phyloP scores from a whole-genome alignment of 768 basidiomycete genomes.

The Auriscalpium vulgare region DNA sequence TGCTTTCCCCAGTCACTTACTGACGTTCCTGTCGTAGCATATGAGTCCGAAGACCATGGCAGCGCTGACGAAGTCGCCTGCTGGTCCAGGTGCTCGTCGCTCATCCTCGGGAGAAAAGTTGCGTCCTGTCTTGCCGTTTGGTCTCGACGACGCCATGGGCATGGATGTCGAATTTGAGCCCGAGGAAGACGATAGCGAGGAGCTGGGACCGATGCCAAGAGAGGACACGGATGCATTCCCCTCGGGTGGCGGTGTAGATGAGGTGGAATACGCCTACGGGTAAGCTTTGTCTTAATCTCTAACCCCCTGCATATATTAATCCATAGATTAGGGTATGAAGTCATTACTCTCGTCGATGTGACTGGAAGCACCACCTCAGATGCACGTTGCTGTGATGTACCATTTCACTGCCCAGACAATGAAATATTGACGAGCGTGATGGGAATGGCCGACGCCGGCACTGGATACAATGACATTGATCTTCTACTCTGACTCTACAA shows the following conservation, averaged over 20 bases:
- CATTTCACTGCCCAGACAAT: too few relatives aligned
- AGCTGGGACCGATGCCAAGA: conserved; percentile 69
- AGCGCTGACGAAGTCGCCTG: conserved; percentile 86
- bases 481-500: too few relatives aligned
- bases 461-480: too few relatives aligned
- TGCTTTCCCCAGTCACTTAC: background rate
- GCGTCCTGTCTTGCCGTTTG: conserved; percentile 73
- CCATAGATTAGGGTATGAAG: background rate
- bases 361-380: too few relatives aligned
- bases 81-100: conserved; percentile 53
- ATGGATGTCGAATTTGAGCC: conserved; percentile 44
- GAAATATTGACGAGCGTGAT: too few relatives aligned
- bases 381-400: too few relatives aligned
- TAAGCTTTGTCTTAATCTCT: conserved; percentile 27
- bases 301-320: background rate
- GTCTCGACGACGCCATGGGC: conserved; percentile 69
- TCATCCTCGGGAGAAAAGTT: conserved; percentile 77
- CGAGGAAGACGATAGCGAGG: conserved; percentile 65
- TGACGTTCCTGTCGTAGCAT: conserved; percentile 46
- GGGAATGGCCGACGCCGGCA: too few relatives aligned
- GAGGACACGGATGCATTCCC: conserved; percentile 68
- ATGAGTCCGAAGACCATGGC: conserved; percentile 96
- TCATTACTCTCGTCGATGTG: background rate
- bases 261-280: conserved; percentile 88
- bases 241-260: conserved; percentile 77